A percentile compares a stretch with the other conserved stretches of the same genome.
phyloP scores from a whole-genome alignment of 2,329 filamentous ascomycete species.

The Ophiocordyceps camponoti-leonardi region DNA sequence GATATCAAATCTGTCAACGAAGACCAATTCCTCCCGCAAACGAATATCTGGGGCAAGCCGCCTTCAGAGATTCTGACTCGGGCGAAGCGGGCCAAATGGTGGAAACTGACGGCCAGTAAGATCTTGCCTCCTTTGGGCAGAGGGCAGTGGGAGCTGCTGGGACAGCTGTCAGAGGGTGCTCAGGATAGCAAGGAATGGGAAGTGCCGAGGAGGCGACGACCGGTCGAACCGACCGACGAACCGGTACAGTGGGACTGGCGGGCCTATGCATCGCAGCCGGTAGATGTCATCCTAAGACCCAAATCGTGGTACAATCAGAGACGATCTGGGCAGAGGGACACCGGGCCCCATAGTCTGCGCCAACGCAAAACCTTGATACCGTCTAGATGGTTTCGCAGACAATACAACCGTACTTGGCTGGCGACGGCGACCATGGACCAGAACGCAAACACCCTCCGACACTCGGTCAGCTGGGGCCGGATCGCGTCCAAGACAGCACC shows the following conservation, averaged over 20 bases:
- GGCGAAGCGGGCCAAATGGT: slow-evolving; percentile 29
- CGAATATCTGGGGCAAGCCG: slow-evolving; percentile 32
- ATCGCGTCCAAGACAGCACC: slow-evolving; percentile 9
- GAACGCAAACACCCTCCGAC: slow-evolving; percentile 11
- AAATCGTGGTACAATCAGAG: slow-evolving; percentile 14
- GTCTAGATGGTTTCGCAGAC: slow-evolving; percentile 25
- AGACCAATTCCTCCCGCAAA: slow-evolving; percentile 16
- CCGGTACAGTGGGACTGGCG: slow-evolving; percentile 23
- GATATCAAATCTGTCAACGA: slow-evolving; percentile 16
- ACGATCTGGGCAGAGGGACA: slow-evolving; percentile 17
- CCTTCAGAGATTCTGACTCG: slow-evolving; percentile 19
- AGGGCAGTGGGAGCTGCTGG: slow-evolving; percentile 38
- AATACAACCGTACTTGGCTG: slow-evolving; percentile 29
- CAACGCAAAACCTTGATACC: slow-evolving; percentile 15
- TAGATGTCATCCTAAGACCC: slow-evolving; percentile 19
- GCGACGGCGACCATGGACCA: slow-evolving; percentile 23
- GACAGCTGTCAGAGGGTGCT: slow-evolving; percentile 24
- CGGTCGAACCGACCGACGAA: not conserved
- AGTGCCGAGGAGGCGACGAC: slow-evolving; percentile 16
- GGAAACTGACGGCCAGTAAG: slow-evolving; percentile 24
- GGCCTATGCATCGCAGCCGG: slow-evolving; percentile 20
- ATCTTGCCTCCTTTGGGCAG: slow-evolving; percentile 35
- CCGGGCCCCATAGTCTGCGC: slow-evolving; percentile 19
- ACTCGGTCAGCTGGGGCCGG: slow-evolving; percentile 29
- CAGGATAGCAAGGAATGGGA: slow-evolving; percentile 17